Conservation (phyloP, 371 early-diverging fungal species). For the Lichtheimia hyalospora region DNA sequence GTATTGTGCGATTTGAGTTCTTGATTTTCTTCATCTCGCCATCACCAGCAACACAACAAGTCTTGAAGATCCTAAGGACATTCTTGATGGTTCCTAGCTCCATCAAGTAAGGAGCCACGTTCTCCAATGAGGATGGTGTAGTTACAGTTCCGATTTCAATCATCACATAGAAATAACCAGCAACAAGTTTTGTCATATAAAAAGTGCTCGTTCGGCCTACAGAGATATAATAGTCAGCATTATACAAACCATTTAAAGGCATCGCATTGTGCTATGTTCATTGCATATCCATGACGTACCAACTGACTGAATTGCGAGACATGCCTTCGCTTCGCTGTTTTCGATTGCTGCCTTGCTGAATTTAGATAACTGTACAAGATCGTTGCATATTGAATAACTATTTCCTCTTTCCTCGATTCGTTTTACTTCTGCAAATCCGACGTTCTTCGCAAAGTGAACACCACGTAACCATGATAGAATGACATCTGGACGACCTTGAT, state of each 20-base stretch:
- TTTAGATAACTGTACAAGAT: too few relatives aligned
- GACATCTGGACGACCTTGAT: not conserved
- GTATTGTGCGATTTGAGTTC: too few relatives aligned
- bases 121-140: not conserved
- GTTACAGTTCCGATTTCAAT: not conserved
- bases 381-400: too few relatives aligned
- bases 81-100: not conserved
- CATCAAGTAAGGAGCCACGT: not conserved
- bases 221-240: not conserved
- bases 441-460: not conserved
- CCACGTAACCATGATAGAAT: not conserved
- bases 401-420: not conserved
- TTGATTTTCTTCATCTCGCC: not conserved
- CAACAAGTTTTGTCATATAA: not conserved
- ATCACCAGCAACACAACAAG: not conserved
- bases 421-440: not conserved
- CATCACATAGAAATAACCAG: not conserved
- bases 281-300: too few relatives aligned
- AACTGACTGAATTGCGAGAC: not conserved
- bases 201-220: not conserved
- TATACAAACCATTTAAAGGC: not conserved
- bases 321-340: not conserved
- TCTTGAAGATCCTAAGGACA: not conserved
- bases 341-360: not conserved
- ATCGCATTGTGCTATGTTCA: not conserved